These are phyloP conservation scores for Tulasnella sp. DNA, from an alignment of 768 basidiomycete genomes.

Conservation along the genomic window DNA sequence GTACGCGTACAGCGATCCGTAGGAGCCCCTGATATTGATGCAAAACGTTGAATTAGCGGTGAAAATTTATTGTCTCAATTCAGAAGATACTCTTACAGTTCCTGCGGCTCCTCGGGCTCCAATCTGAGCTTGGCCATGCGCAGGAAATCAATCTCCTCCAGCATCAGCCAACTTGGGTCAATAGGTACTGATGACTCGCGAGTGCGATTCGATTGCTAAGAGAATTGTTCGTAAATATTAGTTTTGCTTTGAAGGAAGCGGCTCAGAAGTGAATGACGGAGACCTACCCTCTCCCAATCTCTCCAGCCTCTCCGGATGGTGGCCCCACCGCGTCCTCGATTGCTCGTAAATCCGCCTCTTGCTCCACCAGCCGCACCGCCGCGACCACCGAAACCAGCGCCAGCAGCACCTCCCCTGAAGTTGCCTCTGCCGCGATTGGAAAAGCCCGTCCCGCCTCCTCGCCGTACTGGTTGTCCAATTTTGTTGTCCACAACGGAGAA, in stretches of 20 bases:
- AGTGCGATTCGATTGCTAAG: constrained; percentile 35
- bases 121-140: constrained; percentile 82
- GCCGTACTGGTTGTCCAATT: constrained; percentile 39
- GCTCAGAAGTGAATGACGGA: neutral
- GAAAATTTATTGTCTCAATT: neutral
- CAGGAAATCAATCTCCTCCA: constrained; percentile 96
- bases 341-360: constrained; percentile 30
- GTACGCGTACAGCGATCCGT: constrained; percentile 85
- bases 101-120: constrained; percentile 87
- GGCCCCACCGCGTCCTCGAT: constrained; percentile 31
- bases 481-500: constrained; percentile 96
- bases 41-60: neutral
- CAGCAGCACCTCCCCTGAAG: constrained; percentile 31
- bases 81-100: constrained; percentile 47
- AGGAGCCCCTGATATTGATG: constrained; percentile 72
- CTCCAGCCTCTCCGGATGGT: constrained; percentile 57
- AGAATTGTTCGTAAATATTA: no score
- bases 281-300: constrained; percentile 83
- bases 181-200: constrained; percentile 92
- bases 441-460: constrained; percentile 49
- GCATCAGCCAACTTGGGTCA: constrained; percentile 82
- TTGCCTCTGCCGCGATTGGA: constrained; percentile 37
- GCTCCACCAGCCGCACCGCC: constrained; percentile 25
- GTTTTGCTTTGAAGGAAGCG: no score
- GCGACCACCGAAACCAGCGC: constrained; percentile 24